These are phyloP conservation scores for Macrocystidia cucumis DNA, from an alignment of 1,284 basidiomycete genomes.

Conservation along the genomic window DNA sequence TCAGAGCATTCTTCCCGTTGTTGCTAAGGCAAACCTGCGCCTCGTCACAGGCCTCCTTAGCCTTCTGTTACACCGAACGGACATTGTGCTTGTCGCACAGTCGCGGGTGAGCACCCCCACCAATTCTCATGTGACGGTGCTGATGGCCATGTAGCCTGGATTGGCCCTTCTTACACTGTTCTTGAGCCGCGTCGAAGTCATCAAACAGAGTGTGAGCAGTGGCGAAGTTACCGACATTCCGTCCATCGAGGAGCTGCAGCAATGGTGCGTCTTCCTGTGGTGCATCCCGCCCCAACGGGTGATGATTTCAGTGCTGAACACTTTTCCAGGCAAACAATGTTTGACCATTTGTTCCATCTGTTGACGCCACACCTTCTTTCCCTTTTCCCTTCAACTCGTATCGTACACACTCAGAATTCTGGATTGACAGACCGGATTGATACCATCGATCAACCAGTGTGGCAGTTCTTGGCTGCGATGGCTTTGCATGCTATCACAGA, in stretches of 20 bases:
- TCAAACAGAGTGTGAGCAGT: constrained; percentile 66
- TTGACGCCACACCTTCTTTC: constrained; percentile 69
- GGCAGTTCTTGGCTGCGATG: constrained; percentile 87
- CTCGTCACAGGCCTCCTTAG: constrained; percentile 86
- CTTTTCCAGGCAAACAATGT: constrained; percentile 65
- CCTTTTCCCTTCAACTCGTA: constrained; percentile 89
- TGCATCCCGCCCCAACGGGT: background rate
- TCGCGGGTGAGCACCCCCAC: constrained; percentile 52
- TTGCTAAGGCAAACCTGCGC: constrained; percentile 72
- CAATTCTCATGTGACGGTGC: background rate
- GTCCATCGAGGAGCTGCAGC: constrained; percentile 68
- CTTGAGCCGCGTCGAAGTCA: constrained; percentile 85
- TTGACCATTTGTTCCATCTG: constrained; percentile 77
- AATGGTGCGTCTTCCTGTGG: constrained; percentile 58
- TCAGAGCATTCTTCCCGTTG: constrained; percentile 79
- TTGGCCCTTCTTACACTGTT: constrained; percentile 90
- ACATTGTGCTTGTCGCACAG: constrained; percentile 65
- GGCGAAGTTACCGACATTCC: constrained; percentile 46
- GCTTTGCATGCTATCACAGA: constrained; percentile 82
- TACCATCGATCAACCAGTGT: constrained; percentile 83
- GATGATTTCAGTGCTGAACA: constrained; percentile 8
- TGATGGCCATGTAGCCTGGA: constrained; percentile 58
- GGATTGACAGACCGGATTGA: constrained; percentile 34
- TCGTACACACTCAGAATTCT: constrained; percentile 39
- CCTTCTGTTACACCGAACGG: constrained; percentile 76